These are phyloP conservation scores for Lathyrus tuberosus DNA, from an alignment of 306 rosid genomes.

Conservation along the genomic window DNA sequence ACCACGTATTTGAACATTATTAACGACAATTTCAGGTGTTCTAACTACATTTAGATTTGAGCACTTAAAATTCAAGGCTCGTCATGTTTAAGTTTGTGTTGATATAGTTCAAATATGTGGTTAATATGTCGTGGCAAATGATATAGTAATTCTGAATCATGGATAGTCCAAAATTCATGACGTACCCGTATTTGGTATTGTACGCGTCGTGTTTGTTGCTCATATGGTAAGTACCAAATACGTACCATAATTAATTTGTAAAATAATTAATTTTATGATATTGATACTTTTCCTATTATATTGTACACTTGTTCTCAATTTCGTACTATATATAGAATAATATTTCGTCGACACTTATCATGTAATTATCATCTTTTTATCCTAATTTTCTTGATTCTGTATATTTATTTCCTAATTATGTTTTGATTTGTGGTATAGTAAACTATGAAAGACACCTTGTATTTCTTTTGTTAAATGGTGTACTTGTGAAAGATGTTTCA, in stretches of 20 bases:
- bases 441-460: not conserved
- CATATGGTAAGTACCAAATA: not conserved
- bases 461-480: not conserved
- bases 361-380: too few species aligned
- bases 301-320: not conserved
- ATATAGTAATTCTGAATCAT: not conserved
- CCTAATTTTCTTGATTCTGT: too few species aligned
- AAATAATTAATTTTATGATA: not conserved
- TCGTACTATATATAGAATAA: not conserved
- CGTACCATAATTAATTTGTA: not conserved
- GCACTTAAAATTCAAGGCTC: not conserved
- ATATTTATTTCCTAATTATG: not conserved
- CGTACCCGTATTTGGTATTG: not conserved
- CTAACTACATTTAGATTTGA: not conserved
- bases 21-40: not conserved
- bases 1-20: not conserved
- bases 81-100: not conserved
- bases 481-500: not conserved
- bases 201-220: not conserved
- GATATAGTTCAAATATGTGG: not conserved
- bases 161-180: not conserved
- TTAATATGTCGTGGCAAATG: not conserved
- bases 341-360: not conserved
- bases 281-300: too few species aligned
- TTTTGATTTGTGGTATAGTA: not conserved